Base-by-base conservation (phyloP, 805 yeast species). In the Cyberlindnera lachancei region DNA sequence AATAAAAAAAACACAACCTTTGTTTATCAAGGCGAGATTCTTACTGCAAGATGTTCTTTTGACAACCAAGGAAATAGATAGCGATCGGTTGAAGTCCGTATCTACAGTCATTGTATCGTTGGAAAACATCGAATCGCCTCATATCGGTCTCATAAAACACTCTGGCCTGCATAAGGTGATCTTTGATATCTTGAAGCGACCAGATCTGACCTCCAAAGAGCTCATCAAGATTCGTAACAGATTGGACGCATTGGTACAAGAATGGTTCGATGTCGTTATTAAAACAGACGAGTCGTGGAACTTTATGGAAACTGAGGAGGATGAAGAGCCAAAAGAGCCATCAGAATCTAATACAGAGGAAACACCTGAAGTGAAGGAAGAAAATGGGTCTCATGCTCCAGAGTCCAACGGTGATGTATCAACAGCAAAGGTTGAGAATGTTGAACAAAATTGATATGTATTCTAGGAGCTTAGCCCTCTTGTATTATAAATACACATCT, bases 121-220 rank as follows among this genome's bases (percentile, higher is more conserved):
- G 16, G 35, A 45, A 18, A 35, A 39, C 3, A 23, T 43, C 21
- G 40, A 42, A n/a, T 33, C 26, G 12, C 47, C 51, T 25, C 55
- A 62, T 16, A 41, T 44, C 26, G 48, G 66, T 1, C 40, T 56
- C 15, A 29, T 64, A 10, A 51, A 50, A 25, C 42, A 56, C 3
- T 41, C 58, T 1, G 56, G 56, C 13, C 29, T 64, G 8, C 48
- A 48, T 23, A 61, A 56, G 24, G 41, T 63, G 5, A 34, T 64
- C 15, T 40, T 52, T 16, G 44, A 48, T 15, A 43, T 62, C 8
- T 42, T 64, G 35, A 59, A 48, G 30, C 61, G 61, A 37, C 66
- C 67, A 3, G 64, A 62, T 35, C 19, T 42, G 23, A 22, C 24
- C 3, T 25, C 40, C 6, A 46, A 40, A 19, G 41, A 39, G 4